Base-by-base conservation (phyloP, 352 stramenopile genomes). In the Pythium apleroticum region DNA sequence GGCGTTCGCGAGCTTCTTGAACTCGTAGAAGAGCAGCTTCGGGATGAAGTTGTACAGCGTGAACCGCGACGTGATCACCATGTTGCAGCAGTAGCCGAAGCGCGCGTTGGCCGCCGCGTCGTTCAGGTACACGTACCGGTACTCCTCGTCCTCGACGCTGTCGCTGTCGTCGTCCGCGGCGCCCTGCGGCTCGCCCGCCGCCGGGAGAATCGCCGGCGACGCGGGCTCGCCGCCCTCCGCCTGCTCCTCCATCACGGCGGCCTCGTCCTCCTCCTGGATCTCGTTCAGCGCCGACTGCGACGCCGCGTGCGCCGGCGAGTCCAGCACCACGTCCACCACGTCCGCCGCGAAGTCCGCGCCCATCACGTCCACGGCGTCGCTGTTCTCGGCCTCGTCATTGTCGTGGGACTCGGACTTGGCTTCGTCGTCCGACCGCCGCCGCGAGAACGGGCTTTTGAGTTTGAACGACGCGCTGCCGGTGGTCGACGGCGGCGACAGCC, bases 1-100 rank as follows among this genome's bases (percentile, higher is more conserved):
- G 52, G 93, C 87, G 69, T 98, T 98, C 45, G 93, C 93, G 49
- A 97, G 75, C 65, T 97, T 97, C 49, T 74, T 88, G 71, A 95
- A 95, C 66, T 95, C 87, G 73, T 94, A 96, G 52, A 93, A 96
- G 22, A 98, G 77, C 57, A 97, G 73, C 56, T 95, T 96, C 12
- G 91, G 91, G 25, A 98, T 30, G 59, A 98, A 97, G 62, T 94
- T 97, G 71, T 93, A 96, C 31, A 87, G 37, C 28, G 90, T 96
- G 71, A 97, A 98, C 60, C 92, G 90, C 50, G 89, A 96, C 28
- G 92, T 98, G 45, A 93, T 89, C 25, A 98, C 86, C 45, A 75
- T 60, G 70, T 96, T 96, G 63, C 55, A 71, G 63, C 78, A 89
- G 65, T 92, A 97, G 28, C 59, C 66, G 24, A 86, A 60, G 31